phyloP scores from a whole-genome alignment of 2,329 filamentous ascomycete species.

The Penicillium sp. region DNA sequence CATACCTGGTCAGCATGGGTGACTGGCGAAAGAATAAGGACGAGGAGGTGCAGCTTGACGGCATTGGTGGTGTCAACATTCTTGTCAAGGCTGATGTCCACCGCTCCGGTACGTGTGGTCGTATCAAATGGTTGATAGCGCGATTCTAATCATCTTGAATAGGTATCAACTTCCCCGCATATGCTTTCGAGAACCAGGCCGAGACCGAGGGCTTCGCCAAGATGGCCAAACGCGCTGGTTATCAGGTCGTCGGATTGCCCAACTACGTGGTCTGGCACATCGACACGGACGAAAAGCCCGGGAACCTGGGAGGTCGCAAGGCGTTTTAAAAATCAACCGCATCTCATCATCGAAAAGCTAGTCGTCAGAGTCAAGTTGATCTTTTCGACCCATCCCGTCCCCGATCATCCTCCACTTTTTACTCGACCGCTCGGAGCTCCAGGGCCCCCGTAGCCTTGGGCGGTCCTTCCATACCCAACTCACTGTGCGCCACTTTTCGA shows the following conservation, averaged over 20 bases:
- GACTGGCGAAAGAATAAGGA: conserved; percentile 91
- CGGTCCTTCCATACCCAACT: conserved; percentile 14
- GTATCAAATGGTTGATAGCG: too few species aligned
- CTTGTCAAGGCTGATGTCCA: conserved; percentile 97
- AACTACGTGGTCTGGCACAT: conserved; percentile 99
- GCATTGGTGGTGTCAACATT: conserved; percentile 95
- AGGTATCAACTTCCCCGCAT: conserved; percentile 97
- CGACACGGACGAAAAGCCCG: conserved; percentile 89
- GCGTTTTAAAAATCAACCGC: conserved; percentile 28
- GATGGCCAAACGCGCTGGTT: conserved; percentile 95
- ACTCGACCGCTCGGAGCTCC: conserved; percentile 6
- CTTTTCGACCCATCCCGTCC: conserved; percentile 18
- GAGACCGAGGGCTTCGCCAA: conserved; percentile 98
- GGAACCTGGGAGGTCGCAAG: conserved; percentile 54
- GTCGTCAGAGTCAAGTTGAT: conserved; percentile 16
- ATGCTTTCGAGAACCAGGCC: conserved; percentile 96
- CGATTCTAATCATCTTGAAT: conserved; percentile 20
- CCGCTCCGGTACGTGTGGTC: conserved; percentile 69
- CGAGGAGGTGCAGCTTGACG: conserved; percentile 85
- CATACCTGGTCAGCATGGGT: conserved; percentile 84
- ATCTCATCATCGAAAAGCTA: conserved; percentile 10
- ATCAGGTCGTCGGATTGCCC: conserved; percentile 82
- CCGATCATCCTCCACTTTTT: conserved; percentile 14
- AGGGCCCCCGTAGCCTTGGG: conserved; percentile 1
- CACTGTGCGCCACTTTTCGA: conserved; percentile 12